A percentile compares a stretch with the other conserved stretches of the same genome.
Evolutionary conservation across 108 stramenopile genomes (phyloP).

Genomic region (Asterionellopsis glacialis): DNA sequence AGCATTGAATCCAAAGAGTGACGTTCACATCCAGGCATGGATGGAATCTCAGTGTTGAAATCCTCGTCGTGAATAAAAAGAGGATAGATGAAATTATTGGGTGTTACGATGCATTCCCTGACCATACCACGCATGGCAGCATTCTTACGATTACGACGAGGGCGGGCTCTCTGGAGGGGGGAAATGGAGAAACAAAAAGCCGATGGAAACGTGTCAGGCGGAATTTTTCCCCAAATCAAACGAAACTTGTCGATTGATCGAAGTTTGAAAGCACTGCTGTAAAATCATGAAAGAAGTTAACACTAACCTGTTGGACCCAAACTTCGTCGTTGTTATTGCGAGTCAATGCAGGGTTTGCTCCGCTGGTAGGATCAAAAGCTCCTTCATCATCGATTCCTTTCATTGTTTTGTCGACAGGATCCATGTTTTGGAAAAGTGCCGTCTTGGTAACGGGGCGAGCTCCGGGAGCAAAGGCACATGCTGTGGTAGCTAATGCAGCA

Average conservation of each 20-base stretch:
- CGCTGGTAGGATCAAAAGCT: slow-evolving; percentile 66
- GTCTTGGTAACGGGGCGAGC: slow-evolving; percentile 16
- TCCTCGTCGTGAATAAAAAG: slow-evolving; percentile 97
- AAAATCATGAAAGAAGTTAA: background rate
- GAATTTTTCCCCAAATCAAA: background rate
- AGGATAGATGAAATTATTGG: slow-evolving; percentile 95
- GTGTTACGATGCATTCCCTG: slow-evolving; percentile 93
- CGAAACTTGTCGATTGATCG: background rate
- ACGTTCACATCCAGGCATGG: slow-evolving; percentile 95
- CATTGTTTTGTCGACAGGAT: slow-evolving; percentile 65
- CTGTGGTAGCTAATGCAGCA: slow-evolving; percentile 11
- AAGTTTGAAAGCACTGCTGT: background rate
- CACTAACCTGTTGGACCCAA: slow-evolving; percentile 72
- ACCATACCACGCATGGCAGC: slow-evolving; percentile 91
- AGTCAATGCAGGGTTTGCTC: slow-evolving; percentile 45
- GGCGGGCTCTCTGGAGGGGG: slow-evolving; percentile 61
- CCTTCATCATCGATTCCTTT: slow-evolving; percentile 50
- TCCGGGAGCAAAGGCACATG: slow-evolving; percentile 28
- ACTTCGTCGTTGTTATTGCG: slow-evolving; percentile 74
- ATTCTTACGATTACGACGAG: slow-evolving; percentile 95
- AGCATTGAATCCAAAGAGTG: slow-evolving; percentile 87
- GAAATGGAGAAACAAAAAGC: background rate
- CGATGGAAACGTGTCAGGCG: background rate
- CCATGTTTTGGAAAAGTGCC: slow-evolving; percentile 12
- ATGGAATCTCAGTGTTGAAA: slow-evolving; percentile 72